A percentile compares a stretch with the other conserved stretches of the same genome.
Conservation (phyloP, 2,329 filamentous ascomycete species). For the Nothophaeocryptopus gaeumannii region DNA sequence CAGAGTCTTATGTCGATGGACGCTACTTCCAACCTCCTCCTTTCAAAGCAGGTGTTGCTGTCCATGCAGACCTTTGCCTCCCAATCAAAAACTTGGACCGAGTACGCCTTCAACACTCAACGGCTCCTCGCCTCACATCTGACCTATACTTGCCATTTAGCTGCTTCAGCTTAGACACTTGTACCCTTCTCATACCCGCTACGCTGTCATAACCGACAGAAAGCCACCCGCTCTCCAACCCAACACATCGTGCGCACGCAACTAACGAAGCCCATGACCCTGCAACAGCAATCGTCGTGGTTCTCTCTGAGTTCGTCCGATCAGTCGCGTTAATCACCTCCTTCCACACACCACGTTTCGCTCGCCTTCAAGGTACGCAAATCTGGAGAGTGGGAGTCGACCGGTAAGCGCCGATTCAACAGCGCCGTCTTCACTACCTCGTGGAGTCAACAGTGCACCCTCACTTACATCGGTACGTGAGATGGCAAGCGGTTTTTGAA, state of each 20-base stretch:
- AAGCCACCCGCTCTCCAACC: conserved; percentile 47
- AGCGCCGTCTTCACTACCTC: conserved; percentile 26
- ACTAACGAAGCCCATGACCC: conserved; percentile 41
- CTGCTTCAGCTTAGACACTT: conserved; percentile 44
- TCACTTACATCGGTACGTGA: conserved; percentile 29
- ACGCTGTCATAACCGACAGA: conserved; percentile 34
- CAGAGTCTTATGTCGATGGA: conserved; percentile 20
- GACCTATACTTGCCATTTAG: conserved; percentile 4
- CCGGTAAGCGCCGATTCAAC: conserved; percentile 56
- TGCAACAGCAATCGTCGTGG: conserved; percentile 52
- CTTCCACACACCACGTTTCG: conserved; percentile 35
- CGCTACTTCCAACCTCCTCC: conserved; percentile 6
- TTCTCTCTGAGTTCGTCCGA: conserved; percentile 51
- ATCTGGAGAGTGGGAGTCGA: conserved; percentile 50
- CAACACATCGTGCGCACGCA: conserved; percentile 45
- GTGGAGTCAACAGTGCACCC: conserved; percentile 14
- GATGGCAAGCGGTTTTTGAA: conserved; percentile 77
- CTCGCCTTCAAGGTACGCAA: conserved; percentile 14
- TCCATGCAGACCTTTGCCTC: conserved; percentile 18
- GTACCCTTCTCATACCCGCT: conserved; percentile 49
- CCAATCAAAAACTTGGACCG: conserved; percentile 22
- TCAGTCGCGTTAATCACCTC: conserved; percentile 67
- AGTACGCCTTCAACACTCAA: conserved; percentile 22
- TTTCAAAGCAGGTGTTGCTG: conserved; percentile 30
- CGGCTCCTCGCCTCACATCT: conserved; percentile 5